Evolutionary conservation across 345 rosid genomes (phyloP).

Genomic region (Populus nigra): DNA sequence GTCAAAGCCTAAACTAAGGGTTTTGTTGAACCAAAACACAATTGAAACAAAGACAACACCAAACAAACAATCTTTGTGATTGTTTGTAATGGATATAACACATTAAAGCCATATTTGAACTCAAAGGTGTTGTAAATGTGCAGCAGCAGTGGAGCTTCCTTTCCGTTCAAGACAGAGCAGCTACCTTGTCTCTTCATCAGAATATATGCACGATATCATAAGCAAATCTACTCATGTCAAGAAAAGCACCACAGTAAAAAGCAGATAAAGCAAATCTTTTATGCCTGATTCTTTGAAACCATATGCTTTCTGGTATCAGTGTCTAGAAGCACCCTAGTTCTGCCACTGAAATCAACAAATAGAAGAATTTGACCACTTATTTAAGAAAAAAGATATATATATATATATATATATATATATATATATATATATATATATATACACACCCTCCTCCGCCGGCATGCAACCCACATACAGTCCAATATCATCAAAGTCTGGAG

Average conservation of each 20-base stretch:
- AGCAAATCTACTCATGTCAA: slow-evolving; percentile 76
- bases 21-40: neutral
- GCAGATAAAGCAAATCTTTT: neutral
- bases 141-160: neutral
- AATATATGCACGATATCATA: slow-evolving; percentile 95
- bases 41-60: neutral
- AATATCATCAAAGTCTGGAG: neutral
- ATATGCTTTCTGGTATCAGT: neutral
- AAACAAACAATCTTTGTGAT: neutral
- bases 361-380: neutral
- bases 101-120: neutral
- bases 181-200: slow-evolving; percentile 28
- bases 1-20: neutral
- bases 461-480: neutral
- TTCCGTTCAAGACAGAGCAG: neutral
- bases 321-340: neutral
- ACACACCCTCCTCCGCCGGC: neutral
- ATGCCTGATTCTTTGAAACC: neutral
- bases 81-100: neutral
- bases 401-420: too few relatives aligned
- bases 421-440: too few relatives aligned
- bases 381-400: too few relatives aligned
- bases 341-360: neutral
- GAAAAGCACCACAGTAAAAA: slow-evolving; percentile 27
- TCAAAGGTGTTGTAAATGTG: neutral